A percentile compares a stretch with the other conserved stretches of the same genome.
Evolutionary conservation across 352 stramenopile genomes (phyloP).

Genomic region (Thraustotheca clavata): DNA sequence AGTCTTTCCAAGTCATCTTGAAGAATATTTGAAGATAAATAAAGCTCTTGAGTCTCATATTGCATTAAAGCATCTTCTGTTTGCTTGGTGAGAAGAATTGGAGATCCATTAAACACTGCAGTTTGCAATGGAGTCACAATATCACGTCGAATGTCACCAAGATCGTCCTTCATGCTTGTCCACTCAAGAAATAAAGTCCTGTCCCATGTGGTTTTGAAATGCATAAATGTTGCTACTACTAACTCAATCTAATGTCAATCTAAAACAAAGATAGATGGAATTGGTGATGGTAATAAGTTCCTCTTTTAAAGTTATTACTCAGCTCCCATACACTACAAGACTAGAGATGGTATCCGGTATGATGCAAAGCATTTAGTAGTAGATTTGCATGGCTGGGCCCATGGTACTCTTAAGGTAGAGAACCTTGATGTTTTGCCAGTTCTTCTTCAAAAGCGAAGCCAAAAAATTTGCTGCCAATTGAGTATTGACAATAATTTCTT

Average conservation of each 20-base stretch:
- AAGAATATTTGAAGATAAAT: background rate
- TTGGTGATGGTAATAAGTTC: conserved; percentile 15
- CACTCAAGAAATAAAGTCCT: no score
- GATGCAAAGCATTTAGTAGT: conserved; percentile 90
- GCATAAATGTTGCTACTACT: no score
- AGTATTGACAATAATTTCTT: conserved; percentile 98
- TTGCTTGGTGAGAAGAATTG: background rate
- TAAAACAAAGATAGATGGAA: no score
- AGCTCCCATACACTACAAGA: conserved; percentile 20
- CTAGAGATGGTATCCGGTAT: conserved; percentile 18
- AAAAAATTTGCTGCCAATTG: conserved; percentile 99
- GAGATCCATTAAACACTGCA: background rate
- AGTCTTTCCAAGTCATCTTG: background rate
- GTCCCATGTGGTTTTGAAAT: no score
- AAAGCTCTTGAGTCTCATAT: background rate
- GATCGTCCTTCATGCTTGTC: no score
- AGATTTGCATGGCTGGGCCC: conserved; percentile 97
- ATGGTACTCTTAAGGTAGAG: conserved; percentile 99
- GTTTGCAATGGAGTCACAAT: background rate
- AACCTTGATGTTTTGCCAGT: conserved; percentile 99
- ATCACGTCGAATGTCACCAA: background rate
- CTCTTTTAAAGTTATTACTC: conserved; percentile 16
- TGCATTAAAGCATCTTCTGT: background rate
- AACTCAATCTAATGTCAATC: no score
- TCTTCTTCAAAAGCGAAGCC: conserved; percentile 99